phyloP scores from a whole-genome alignment of 768 basidiomycete species.

The Pulveroboletus sp. region DNA sequence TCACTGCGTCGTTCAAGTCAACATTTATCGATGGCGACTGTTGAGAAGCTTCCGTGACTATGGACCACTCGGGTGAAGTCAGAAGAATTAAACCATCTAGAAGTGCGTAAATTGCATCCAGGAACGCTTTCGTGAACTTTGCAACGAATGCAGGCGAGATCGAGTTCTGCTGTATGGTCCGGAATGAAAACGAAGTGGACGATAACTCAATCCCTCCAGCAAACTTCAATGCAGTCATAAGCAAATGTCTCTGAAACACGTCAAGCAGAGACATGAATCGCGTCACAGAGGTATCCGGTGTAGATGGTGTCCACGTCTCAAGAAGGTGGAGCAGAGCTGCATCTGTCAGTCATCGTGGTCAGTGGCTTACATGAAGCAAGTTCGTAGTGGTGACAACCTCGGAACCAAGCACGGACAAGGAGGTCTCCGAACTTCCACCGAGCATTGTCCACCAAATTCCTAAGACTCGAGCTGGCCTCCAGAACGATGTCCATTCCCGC shows the following conservation, averaged over 20 bases:
- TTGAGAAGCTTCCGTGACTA: slow-evolving; percentile 10
- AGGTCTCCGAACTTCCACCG: slow-evolving; percentile 88
- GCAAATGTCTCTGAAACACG: slow-evolving; percentile 73
- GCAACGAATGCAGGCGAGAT: slow-evolving; percentile 59
- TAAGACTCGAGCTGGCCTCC: slow-evolving; percentile 67
- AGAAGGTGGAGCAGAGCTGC: slow-evolving; percentile 76
- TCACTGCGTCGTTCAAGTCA: slow-evolving; percentile 59
- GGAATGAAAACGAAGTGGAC: slow-evolving; percentile 42
- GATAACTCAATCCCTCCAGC: slow-evolving; percentile 69
- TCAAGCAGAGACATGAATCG: slow-evolving; percentile 75
- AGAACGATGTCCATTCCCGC: slow-evolving; percentile 72
- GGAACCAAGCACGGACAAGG: slow-evolving; percentile 72
- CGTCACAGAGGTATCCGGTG: slow-evolving; percentile 61
- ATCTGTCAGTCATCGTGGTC: slow-evolving; percentile 45
- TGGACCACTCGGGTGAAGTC: slow-evolving; percentile 64
- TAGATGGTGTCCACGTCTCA: slow-evolving; percentile 77
- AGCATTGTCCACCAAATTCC: slow-evolving; percentile 70
- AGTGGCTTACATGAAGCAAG: neutral
- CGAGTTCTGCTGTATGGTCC: slow-evolving; percentile 52
- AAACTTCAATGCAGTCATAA: slow-evolving; percentile 71
- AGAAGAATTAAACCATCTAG: slow-evolving; percentile 81
- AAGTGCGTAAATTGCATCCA: slow-evolving; percentile 81
- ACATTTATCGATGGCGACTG: slow-evolving; percentile 32
- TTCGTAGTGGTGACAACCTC: slow-evolving; percentile 48
- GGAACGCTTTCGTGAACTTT: slow-evolving; percentile 79